Base-by-base conservation (phyloP, 257 asterid species). In the Rauvolfia tetraphylla region DNA sequence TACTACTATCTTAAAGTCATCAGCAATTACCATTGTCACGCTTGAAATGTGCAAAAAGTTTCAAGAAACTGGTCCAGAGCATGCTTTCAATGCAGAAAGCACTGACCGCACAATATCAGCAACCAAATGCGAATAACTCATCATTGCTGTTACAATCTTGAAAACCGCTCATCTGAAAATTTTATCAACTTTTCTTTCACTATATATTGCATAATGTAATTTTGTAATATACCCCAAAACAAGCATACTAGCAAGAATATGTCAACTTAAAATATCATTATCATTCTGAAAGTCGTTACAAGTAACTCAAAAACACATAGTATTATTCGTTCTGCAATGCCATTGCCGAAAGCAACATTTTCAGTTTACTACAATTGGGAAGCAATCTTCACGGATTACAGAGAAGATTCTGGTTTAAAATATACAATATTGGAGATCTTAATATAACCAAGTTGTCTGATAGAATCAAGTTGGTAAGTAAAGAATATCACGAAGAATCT, bases 11-110 rank as follows among this genome's bases (percentile, higher is more conserved):
- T 23, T 42, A 59, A 29, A 57, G 18, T 22, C 49, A 44, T 34
- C 6, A 13, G 12, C 39, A 41, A 56, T 22, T 18, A 54, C 27
- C 34, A 20, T 17, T 18, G 39, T 44, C 79, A 79, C 58, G 67
- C 76, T 42, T 20, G n/a, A 34, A 79, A 56, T 57, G 76, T 74
- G 79, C 58, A 17, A 53, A 42, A 23, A 27, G 62, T 42, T 53
- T 54, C 62, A 67, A 74, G 62, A 73, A 73, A 53, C 54, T 74
- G 65, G 2, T 36, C 29, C 13, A 27, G 15, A 7, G 70, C 78
- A 68, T 73, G 82, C 62, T 79, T 71, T 46, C 10, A 48, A 42
- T 63, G 72, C 20, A 61, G 25, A 49, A 33, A 46, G 58, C 31
- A 15, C 46, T 5, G 9, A 48, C n/a, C 53, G 8, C 53, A 25